Conservation (phyloP, 2,329 filamentous ascomycete genomes). For the Emmonsiellopsis sp. region DNA sequence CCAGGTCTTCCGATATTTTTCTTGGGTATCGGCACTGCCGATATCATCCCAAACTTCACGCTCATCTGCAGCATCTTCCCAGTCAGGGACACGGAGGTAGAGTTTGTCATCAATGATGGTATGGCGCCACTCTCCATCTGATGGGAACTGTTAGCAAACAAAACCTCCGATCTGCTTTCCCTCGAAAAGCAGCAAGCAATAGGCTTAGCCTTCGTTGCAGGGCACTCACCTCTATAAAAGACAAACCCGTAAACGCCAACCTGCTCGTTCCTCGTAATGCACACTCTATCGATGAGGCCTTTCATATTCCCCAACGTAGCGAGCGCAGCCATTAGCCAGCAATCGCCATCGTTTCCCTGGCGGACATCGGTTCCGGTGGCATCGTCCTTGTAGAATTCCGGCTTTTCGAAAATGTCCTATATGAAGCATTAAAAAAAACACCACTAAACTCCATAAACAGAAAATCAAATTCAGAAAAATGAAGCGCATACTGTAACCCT, state of each 20-base stretch:
- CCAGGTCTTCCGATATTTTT: slow-evolving; percentile 60
- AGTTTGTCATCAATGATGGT: slow-evolving; percentile 88
- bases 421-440: slow-evolving; percentile 2
- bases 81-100: slow-evolving; percentile 72
- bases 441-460: slow-evolving; percentile 10
- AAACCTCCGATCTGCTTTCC: neutral
- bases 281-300: slow-evolving; percentile 62
- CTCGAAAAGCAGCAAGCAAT: neutral
- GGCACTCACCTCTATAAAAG: slow-evolving; percentile 54
- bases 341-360: slow-evolving; percentile 71
- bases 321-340: slow-evolving; percentile 76
- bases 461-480: slow-evolving; percentile 9
- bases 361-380: slow-evolving; percentile 68
- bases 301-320: slow-evolving; percentile 67
- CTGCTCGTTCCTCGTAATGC: slow-evolving; percentile 61
- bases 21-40: slow-evolving; percentile 62
- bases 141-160: neutral
- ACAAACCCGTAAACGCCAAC: slow-evolving; percentile 81
- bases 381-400: slow-evolving; percentile 69
- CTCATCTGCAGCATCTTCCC: slow-evolving; percentile 69
- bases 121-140: slow-evolving; percentile 82
- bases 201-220: too few relatives aligned
- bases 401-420: slow-evolving; percentile 68
- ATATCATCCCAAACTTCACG: slow-evolving; percentile 66
- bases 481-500: slow-evolving; percentile 46